Conservation (phyloP, 345 rosid species). For the Linum usitatissimum region DNA sequence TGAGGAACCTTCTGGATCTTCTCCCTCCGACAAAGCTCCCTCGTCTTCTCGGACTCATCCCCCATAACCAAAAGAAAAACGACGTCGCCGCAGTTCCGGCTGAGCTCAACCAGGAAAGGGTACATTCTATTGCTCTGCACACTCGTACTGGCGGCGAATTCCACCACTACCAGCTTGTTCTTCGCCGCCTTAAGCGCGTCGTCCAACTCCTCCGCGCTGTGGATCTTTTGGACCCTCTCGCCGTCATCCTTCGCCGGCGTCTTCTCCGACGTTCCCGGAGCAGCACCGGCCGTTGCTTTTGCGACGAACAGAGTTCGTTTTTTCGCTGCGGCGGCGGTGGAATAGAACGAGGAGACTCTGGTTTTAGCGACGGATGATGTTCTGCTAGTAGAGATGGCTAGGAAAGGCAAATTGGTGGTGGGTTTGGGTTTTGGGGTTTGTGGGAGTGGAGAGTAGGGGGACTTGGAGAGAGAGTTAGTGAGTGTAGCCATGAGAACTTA, state of each 20-base stretch:
- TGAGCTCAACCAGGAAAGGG: constrained; percentile 81
- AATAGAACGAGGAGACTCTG: constrained; percentile 5
- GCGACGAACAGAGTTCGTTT: constrained; percentile 4
- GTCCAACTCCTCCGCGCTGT: constrained; percentile 64
- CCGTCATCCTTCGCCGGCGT: constrained; percentile 18
- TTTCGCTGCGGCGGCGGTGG: constrained; percentile 7
- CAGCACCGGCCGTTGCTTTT: constrained; percentile 47
- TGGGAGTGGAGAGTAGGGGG: constrained; percentile 24
- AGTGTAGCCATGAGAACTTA: constrained; percentile 37
- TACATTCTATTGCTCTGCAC: constrained; percentile 43
- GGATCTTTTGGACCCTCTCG: constrained; percentile 55
- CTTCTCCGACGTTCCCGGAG: constrained; percentile 31
- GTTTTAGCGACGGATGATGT: too few species aligned
- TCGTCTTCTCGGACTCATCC: constrained; percentile 74
- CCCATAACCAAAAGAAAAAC: constrained; percentile 71
- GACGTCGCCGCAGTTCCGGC: constrained; percentile 76
- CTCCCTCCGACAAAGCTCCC: constrained; percentile 66
- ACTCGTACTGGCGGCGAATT: constrained; percentile 53
- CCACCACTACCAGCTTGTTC: constrained; percentile 68
- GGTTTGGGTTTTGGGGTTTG: constrained; percentile 10
- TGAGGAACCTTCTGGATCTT: constrained; percentile 68
- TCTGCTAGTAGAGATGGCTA: background rate
- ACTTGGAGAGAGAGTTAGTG: constrained; percentile 41
- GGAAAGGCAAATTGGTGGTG: constrained; percentile 11
- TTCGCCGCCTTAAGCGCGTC: constrained; percentile 53